phyloP scores from a whole-genome alignment of 2,329 filamentous ascomycete species.

The Aspergillus floridensis region DNA sequence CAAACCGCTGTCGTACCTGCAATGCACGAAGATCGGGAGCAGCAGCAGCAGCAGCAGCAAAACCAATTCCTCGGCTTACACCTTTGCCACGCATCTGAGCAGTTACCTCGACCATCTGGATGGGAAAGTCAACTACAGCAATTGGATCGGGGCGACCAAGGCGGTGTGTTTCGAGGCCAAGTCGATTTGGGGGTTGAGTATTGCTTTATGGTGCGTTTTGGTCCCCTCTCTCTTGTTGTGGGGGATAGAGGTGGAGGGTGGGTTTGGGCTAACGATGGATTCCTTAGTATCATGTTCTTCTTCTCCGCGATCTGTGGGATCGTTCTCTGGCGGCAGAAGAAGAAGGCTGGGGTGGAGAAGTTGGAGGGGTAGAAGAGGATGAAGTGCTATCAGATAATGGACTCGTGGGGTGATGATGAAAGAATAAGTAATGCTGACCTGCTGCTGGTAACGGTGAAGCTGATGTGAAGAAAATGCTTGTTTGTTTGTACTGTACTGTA shows the following conservation, averaged over 20 bases:
- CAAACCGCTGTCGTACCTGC: slow-evolving; percentile 73
- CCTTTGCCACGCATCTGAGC: slow-evolving; percentile 53
- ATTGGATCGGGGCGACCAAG: slow-evolving; percentile 60
- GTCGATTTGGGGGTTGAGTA: slow-evolving; percentile 80
- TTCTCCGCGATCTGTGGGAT: slow-evolving; percentile 59
- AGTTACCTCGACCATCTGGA: slow-evolving; percentile 52
- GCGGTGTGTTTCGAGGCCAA: slow-evolving; percentile 79
- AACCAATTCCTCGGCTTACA: slow-evolving; percentile 50
- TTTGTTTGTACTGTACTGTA: not conserved
- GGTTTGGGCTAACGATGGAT: not conserved
- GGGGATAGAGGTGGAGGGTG: too few species aligned
- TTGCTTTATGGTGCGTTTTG: slow-evolving; percentile 64
- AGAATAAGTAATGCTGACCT: too few species aligned
- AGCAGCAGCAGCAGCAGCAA: slow-evolving; percentile 31
- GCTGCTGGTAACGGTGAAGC: too few species aligned
- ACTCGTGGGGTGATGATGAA: too few species aligned
- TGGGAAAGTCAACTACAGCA: slow-evolving; percentile 49
- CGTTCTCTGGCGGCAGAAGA: slow-evolving; percentile 62
- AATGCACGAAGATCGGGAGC: slow-evolving; percentile 61
- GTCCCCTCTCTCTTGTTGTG: slow-evolving; percentile 12
- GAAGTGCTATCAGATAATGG: too few species aligned
- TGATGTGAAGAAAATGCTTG: too few species aligned
- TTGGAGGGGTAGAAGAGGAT: slow-evolving; percentile 8
- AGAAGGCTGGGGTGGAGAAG: slow-evolving; percentile 41
- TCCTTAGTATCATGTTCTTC: slow-evolving; percentile 60